phyloP scores from a whole-genome alignment of 2,329 filamentous ascomycete species.

The Akanthomyces uredinophilus region DNA sequence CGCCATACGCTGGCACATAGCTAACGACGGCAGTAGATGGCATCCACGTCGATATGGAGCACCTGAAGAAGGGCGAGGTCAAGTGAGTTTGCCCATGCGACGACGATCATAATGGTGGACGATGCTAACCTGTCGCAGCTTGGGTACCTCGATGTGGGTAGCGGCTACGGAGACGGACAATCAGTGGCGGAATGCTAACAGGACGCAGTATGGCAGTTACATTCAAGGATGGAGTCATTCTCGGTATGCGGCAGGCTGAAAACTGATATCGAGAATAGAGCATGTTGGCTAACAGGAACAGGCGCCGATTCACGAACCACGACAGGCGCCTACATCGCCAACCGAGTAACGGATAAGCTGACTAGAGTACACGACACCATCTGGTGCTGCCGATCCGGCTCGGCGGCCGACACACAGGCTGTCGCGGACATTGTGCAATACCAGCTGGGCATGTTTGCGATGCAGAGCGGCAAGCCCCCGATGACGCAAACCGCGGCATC shows the following conservation, averaged over 20 bases:
- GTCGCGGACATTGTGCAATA: constrained; percentile 98
- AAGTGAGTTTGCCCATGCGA: constrained; percentile 60
- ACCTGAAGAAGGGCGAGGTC: constrained; percentile 97
- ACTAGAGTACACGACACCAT: constrained; percentile 98
- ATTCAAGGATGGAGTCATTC: constrained; percentile 96
- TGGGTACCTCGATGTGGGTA: constrained; percentile 93
- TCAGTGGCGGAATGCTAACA: constrained; percentile 24
- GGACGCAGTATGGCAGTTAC: constrained; percentile 86
- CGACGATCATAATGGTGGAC: not conserved
- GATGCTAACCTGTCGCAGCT: constrained; percentile 48
- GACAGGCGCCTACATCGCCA: constrained; percentile 96
- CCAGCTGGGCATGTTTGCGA: constrained; percentile 86
- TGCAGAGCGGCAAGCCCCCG: constrained; percentile 81
- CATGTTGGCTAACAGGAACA: constrained; percentile 25
- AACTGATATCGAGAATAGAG: not conserved
- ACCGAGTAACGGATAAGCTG: constrained; percentile 98
- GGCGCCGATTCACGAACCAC: constrained; percentile 96
- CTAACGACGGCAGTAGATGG: constrained; percentile 62
- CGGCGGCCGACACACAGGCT: constrained; percentile 94
- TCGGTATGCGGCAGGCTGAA: constrained; percentile 49
- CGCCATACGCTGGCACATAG: constrained; percentile 16
- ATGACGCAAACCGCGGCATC: constrained; percentile 93
- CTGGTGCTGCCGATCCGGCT: constrained; percentile 98
- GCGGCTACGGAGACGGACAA: constrained; percentile 15
- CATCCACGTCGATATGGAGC: constrained; percentile 98